Base-by-base conservation (phyloP, 441 rosid species). In the Sinapis alba region DNA sequence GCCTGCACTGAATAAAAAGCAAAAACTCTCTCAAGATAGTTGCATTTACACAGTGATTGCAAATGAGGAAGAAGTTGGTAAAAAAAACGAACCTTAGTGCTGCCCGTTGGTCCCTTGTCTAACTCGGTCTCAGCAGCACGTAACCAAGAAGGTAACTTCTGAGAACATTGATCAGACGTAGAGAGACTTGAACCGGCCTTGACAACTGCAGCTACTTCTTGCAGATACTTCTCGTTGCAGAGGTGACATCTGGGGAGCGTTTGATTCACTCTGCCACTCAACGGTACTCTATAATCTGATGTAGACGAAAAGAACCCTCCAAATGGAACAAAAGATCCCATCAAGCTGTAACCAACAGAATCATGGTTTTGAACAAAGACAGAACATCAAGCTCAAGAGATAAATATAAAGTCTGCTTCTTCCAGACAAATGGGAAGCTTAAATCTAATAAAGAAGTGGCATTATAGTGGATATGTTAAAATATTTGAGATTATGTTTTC, bases 241-340 rank as follows among this genome's bases (percentile, higher is more conserved):
- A 86, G 81, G 56, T 83, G 81, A 64, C 87, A 85, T 7, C 82
- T 81, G 5, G 83, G 36, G 27, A 57, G 27, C 21, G 76, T 58
- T 56, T 82, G 88, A 61, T 71, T 80, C 8, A 9, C 28, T 51
- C 45, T 57, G 68, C 62, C 69, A 70, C 74, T 79, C 23, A 73
- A 53, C 8, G 86, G 80, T 61, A 28, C 70, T 59, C 59, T 82
- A 38, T 75, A 80, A 69, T 89, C 94, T 18, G 86, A 70, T 1
- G 91, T 74, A 27, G 84, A 64, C 2, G 96, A 69, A 80, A 92
- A 90, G 86, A 90, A 88, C 18, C 98, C 96, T 71, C 87, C 93
- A 78, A 92, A 83, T 10, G 96, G 97, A 50, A 92, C 87, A 69
- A 90, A 90, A 0, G 98, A 92, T 76, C 84, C 89, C 94, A 93